Conservation (phyloP, 139 green algal species). For the Chlorella vulgaris region DNA sequence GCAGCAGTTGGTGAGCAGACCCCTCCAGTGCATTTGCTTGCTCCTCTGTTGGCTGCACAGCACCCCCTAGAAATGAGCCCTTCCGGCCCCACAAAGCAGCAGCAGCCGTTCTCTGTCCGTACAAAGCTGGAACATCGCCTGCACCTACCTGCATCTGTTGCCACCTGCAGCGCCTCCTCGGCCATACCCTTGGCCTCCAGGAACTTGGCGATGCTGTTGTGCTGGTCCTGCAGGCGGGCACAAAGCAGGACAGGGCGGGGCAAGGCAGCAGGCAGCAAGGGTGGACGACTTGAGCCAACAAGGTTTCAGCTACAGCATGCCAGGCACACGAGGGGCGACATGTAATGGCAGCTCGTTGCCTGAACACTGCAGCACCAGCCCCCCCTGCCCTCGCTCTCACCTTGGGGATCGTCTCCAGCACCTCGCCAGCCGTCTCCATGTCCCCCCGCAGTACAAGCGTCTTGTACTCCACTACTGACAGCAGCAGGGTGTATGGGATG, state of each 20-base stretch:
- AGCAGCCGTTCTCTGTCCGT: no score
- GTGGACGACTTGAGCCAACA: no score
- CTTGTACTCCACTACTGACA: conserved; percentile 98
- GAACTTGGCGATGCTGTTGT: conserved; percentile 91
- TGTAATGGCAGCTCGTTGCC: no score
- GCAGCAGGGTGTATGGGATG: conserved; percentile 89
- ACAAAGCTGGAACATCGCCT: background rate
- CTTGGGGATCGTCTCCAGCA: conserved; percentile 64
- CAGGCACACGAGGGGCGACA: no score
- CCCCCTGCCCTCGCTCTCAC: background rate
- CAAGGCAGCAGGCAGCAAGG: no score
- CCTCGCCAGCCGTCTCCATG: conserved; percentile 66
- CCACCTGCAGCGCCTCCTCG: conserved; percentile 87
- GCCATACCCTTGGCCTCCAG: conserved; percentile 88
- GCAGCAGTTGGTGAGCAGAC: no score
- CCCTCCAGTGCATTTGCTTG: no score
- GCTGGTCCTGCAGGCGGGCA: conserved; percentile 59
- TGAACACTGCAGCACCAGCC: background rate
- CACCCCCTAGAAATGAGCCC: no score
- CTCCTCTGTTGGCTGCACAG: no score
- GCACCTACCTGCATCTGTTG: conserved; percentile 71
- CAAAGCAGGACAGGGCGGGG: background rate
- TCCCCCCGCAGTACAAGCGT: conserved; percentile 84
- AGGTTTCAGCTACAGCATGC: no score
- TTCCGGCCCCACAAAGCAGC: no score